phyloP scores from a whole-genome alignment of 345 rosid species.

The Arabis alpina region DNA sequence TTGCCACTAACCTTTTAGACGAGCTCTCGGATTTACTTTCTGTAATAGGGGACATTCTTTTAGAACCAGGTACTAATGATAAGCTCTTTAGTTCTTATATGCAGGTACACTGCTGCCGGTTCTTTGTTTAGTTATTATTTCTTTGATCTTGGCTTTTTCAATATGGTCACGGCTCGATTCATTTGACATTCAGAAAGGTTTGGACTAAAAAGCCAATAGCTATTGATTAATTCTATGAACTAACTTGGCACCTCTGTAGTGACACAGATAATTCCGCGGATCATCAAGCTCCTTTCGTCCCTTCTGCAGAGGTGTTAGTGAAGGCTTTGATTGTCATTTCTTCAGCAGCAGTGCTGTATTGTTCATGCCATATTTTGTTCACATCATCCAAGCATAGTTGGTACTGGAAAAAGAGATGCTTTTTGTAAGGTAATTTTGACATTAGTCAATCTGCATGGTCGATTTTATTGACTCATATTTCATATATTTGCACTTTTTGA shows the following conservation, averaged over 20 bases:
- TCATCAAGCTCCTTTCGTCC: conserved; percentile 58
- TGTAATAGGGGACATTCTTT: conserved; percentile 54
- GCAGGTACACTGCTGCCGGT: conserved; percentile 1
- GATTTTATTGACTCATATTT: conserved; percentile 15
- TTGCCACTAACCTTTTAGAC: no score
- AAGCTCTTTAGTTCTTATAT: conserved; percentile 3
- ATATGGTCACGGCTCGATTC: background rate
- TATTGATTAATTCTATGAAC: conserved; percentile 28
- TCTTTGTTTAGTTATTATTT: conserved; percentile 2
- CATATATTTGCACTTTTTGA: background rate
- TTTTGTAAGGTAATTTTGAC: conserved; percentile 76
- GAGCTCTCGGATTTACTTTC: conserved; percentile 72
- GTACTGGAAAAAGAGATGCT: conserved; percentile 68
- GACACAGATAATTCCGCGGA: conserved; percentile 81
- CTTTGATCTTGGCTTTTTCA: conserved; percentile 1
- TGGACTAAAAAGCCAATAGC: conserved; percentile 10
- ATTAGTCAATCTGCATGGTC: conserved; percentile 1
- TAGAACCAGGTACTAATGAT: conserved; percentile 61
- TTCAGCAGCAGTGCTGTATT: conserved; percentile 55
- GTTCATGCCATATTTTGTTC: conserved; percentile 66
- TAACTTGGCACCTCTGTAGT: conserved; percentile 62
- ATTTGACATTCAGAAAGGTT: conserved; percentile 14
- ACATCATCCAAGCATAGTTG: conserved; percentile 82
- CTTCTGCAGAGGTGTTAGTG: conserved; percentile 87
- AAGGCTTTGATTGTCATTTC: conserved; percentile 76